Base-by-base conservation (phyloP, 2,329 filamentous ascomycete species). In the Peltaster fructicola region DNA sequence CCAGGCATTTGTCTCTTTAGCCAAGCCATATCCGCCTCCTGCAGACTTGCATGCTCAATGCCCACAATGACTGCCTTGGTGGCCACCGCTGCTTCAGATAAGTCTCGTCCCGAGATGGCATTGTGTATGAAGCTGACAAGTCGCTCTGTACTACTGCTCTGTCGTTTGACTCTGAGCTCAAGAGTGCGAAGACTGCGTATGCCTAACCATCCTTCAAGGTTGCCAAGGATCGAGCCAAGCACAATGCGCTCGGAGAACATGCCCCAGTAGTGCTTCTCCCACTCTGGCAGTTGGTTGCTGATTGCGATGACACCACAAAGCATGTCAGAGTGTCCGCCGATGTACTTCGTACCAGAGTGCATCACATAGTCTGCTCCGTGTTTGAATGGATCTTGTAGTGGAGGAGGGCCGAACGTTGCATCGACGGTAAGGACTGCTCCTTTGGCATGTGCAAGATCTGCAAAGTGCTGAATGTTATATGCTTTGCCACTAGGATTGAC, bases 301-400 rank as follows among this genome's bases (percentile, higher is more conserved):
- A 82, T 65, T 0, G 70, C 68, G 14, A 98, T 55, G 10, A 90
- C 74, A 12, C 88, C 88, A 45, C 79, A 90, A 5, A 95, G 67
- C 63, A 95, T 64, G 53, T 98, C 88, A 36, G 75, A 85, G 54
- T 98, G 88, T 0, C 88, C 88, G 11, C 88, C 88, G 37, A 98
- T 69, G 53, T 95, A 98, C 61, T 95, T 98, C 10, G 84, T 92
- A 3, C 82, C 88, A 25, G 68, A 76, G 53, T 98, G 88, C 79
- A 95, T 77, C 16, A 92, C 68, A 1, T 84, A 53, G 51, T 95
- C 85, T 14, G 76, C 81, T 22, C 81, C 85, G 48, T 66, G 74
- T 14, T 50, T 45, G 41, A 95, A 88, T 0, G 88, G 84, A 41
- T 93, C 78, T 47, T 81, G 75, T 30, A 98, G 57, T 14, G 80